Percentiles rank a stretch among this genome's conserved stretches.
Conservation (phyloP, 331 rosid genomes). For the Pyracantha coccinea region DNA sequence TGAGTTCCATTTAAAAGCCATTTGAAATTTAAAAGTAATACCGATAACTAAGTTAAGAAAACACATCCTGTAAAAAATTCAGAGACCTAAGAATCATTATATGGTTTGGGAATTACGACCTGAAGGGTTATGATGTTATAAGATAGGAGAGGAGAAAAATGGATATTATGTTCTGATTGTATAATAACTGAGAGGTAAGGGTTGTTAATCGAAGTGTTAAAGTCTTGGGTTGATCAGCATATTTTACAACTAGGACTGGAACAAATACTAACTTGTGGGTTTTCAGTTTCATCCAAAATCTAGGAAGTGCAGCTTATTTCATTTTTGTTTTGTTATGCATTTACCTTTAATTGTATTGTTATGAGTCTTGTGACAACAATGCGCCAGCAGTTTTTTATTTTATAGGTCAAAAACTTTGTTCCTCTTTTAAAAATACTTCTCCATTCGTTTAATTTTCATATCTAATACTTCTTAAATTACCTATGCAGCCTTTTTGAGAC, state of each 20-base stretch:
- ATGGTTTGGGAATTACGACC: background rate
- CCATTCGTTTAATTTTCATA: background rate
- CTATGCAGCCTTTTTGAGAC: conserved; percentile 52
- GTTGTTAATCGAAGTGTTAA: background rate
- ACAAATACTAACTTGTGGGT: background rate
- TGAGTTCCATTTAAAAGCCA: too few species aligned
- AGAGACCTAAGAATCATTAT: background rate
- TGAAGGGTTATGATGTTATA: background rate
- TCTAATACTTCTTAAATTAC: conserved; percentile 5
- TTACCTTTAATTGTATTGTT: background rate
- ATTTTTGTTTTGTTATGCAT: background rate
- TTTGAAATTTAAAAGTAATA: too few species aligned
- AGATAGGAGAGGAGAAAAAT: background rate
- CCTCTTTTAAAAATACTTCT: background rate
- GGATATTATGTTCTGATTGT: background rate
- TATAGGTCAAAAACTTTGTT: background rate
- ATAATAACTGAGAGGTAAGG: background rate
- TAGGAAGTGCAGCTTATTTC: background rate
- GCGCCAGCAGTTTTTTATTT: background rate
- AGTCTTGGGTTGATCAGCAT: background rate
- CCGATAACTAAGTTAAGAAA: too few species aligned
- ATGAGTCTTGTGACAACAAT: background rate
- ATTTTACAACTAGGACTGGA: background rate
- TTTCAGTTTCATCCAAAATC: background rate
- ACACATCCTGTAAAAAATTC: background rate